Evolutionary conservation across 129 eudicot species (phyloP), one percentile per base, ranked within the genome.

Genomic region (Kitagawia praeruptora): DNA sequence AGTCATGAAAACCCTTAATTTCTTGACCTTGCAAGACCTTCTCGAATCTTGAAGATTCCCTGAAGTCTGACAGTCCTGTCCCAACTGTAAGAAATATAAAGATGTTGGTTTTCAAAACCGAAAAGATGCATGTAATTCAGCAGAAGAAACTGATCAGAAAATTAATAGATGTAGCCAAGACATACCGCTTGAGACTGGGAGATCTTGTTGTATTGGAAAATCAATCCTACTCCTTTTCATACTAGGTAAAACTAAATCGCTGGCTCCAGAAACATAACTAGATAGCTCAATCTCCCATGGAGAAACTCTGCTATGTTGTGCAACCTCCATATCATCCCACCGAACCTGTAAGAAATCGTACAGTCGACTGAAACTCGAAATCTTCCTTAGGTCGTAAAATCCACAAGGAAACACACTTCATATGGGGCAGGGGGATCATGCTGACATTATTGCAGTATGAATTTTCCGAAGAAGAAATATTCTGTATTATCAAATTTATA

Each of bases 11-110:
- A 79, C 95, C 87, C 74, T 83, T 74, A 56, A 92, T 91, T 95
- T 95, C 98, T 95, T 95, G 98, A 95, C 98, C 98, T 95, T 95
- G 98, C 98, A 95, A 92, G 94, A 92, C 98, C 98, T 95, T 90
- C 85, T 85, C 90, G 94, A 89, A 90, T 81, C 94, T 76, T 78
- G 79, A 61, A 37, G 95, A 88, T 85, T 92, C 97, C 87, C 83
- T 91, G 61, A 90, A 92, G 89, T 89, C 90, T 74, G 90, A 81
- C 75, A 80, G 77, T 82, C 86, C 91, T 64, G 81, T 80, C 83
- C 88, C 89, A 84, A 85, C 97, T 85, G 87, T 31, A 79, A 74
- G 19, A 81, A 80, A 25, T 15, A 69, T 42, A 70, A 5, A 38
- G 64, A 66, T 34, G 42, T 72, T 49, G 71, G 51, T 14, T 8